These are phyloP conservation scores for Alternaria tenuissima DNA, from an alignment of 2,329 filamentous ascomycete species.

Conservation along the genomic window DNA sequence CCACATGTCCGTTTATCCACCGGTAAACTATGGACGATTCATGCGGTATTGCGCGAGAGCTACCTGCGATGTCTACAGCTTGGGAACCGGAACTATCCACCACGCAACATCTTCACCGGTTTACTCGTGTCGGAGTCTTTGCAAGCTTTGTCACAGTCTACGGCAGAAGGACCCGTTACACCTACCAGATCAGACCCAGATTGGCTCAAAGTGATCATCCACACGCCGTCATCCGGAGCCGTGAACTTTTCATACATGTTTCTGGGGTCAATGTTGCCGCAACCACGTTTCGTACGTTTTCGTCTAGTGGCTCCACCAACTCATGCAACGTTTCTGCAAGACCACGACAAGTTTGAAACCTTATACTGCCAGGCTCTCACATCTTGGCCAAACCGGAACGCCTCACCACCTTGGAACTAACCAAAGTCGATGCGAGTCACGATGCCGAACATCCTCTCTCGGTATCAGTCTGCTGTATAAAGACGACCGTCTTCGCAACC, in stretches of 20 bases:
- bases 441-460: conserved; percentile 3
- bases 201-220: neutral
- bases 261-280: conserved; percentile 32
- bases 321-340: conserved; percentile 23
- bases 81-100: neutral
- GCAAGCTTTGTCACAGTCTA: neutral
- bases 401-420: conserved; percentile 27
- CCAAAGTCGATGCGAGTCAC: conserved; percentile 14
- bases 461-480: conserved; percentile 36
- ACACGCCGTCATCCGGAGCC: conserved; percentile 18
- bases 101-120: neutral
- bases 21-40: neutral
- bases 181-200: conserved; percentile 1
- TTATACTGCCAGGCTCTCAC: conserved; percentile 23
- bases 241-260: conserved; percentile 30
- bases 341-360: conserved; percentile 26
- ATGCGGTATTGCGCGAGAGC: neutral
- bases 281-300: conserved; percentile 34
- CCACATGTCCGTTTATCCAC: conserved; percentile 6
- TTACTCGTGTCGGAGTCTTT: neutral
- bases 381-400: conserved; percentile 44
- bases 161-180: neutral
- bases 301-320: conserved; percentile 16
- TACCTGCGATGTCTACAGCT: neutral
- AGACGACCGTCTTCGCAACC: conserved; percentile 25